Evolutionary conservation across 441 rosid species (phyloP).

Genomic region (Mallotus japonicus): DNA sequence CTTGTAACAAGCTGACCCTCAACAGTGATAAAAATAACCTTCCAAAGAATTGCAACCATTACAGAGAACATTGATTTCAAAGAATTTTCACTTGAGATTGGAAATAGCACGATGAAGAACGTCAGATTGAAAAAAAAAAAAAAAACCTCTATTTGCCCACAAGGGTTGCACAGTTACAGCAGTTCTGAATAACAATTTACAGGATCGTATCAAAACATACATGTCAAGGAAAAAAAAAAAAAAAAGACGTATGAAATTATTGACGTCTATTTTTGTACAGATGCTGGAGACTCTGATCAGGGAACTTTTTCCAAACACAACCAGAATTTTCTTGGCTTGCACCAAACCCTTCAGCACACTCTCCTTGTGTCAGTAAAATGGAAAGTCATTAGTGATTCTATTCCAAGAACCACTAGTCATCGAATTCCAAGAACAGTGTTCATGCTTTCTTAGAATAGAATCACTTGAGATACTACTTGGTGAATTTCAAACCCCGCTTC

Average conservation of each 20-base stretch:
- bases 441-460: constrained; percentile 7
- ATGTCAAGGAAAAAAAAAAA: neutral
- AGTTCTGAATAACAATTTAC: constrained; percentile 25
- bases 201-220: constrained; percentile 9
- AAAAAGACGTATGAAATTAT: constrained; percentile 15
- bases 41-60: neutral
- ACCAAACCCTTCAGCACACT: constrained; percentile 18
- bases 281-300: constrained; percentile 24
- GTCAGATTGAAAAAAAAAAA: neutral
- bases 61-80: neutral
- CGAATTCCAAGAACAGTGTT: neutral
- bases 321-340: constrained; percentile 25
- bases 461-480: neutral
- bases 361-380: constrained; percentile 21
- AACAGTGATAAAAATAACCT: neutral
- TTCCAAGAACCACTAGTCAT: neutral
- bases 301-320: constrained; percentile 16
- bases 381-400: neutral
- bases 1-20: too few relatives aligned
- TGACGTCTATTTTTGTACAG: constrained; percentile 38
- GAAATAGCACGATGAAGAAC: neutral
- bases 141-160: constrained; percentile 10
- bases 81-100: neutral
- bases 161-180: constrained; percentile 20
- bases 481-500: constrained; percentile 36